Evolutionary conservation across 305 asterid species (phyloP).

Genomic region (Fraxinus ornus): DNA sequence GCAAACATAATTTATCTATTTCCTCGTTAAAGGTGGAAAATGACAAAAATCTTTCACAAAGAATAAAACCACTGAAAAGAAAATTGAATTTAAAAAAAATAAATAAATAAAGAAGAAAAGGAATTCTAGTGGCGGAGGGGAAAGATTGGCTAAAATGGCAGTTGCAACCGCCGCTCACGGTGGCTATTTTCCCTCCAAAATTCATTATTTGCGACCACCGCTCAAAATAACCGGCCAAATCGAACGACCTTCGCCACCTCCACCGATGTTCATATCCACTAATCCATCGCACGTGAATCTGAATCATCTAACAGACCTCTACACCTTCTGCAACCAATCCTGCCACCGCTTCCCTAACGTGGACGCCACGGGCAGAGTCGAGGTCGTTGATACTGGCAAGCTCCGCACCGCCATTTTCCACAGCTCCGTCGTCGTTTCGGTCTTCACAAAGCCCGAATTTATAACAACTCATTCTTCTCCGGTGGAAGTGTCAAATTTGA

Average conservation of each 20-base stretch:
- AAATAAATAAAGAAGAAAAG: not conserved
- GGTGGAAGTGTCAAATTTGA: conserved; percentile 12
- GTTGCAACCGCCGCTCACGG: conserved; percentile 46
- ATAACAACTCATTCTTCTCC: conserved; percentile 17
- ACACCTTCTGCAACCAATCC: conserved; percentile 70
- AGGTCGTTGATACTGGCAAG: conserved; percentile 54
- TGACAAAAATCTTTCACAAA: not conserved
- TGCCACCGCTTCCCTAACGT: conserved; percentile 76
- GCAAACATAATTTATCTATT: not conserved
- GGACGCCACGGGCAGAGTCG: conserved; percentile 55
- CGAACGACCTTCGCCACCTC: conserved; percentile 36
- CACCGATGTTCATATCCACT: conserved; percentile 60
- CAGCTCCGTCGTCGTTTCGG: conserved; percentile 75
- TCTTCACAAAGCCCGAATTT: conserved; percentile 53
- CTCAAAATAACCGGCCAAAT: conserved; percentile 35
- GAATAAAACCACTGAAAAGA: not conserved
- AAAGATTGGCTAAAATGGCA: conserved; percentile 41
- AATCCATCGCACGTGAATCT: conserved; percentile 50
- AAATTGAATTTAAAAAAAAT: not conserved
- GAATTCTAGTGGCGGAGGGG: conserved; percentile 1
- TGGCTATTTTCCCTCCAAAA: conserved; percentile 51
- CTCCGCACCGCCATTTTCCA: conserved; percentile 62
- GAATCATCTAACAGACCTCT: conserved; percentile 53
- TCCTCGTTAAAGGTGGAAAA: not conserved
- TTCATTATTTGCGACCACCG: conserved; percentile 26